Evolutionary conservation across 1,284 basidiomycete species (phyloP).

Genomic region (Pyrrhoderma lamaoense): DNA sequence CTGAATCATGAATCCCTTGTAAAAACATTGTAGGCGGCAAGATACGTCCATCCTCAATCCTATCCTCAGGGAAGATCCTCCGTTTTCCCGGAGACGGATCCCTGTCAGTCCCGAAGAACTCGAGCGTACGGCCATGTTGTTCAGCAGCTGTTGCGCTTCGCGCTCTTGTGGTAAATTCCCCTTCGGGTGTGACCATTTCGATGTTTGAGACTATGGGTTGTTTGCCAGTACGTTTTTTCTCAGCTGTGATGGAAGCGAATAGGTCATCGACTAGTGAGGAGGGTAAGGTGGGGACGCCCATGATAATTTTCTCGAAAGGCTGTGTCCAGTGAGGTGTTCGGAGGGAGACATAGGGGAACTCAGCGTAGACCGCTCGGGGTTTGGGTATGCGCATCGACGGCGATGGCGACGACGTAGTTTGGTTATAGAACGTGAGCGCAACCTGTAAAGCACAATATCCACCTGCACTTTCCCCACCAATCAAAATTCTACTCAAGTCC

Average conservation of each 20-base stretch:
- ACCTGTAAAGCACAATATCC: constrained; percentile 13
- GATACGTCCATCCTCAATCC: constrained; percentile 7
- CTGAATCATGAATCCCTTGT: constrained; percentile 8
- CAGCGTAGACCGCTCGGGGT: constrained; percentile 3
- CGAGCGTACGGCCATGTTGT: constrained; percentile 13
- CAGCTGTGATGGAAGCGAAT: constrained; percentile 4
- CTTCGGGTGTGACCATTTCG: not conserved
- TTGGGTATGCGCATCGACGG: not conserved
- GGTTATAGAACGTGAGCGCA: constrained; percentile 9
- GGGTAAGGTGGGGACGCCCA: constrained; percentile 3
- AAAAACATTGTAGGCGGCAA: constrained; percentile 10
- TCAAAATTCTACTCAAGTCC: constrained; percentile 4
- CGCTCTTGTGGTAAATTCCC: not conserved
- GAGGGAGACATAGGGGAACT: constrained; percentile 6
- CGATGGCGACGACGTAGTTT: not conserved
- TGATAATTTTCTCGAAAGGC: constrained; percentile 9
- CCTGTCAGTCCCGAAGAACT: constrained; percentile 8
- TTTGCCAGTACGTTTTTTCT: constrained; percentile 4
- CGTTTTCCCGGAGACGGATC: constrained; percentile 8
- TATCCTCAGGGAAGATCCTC: constrained; percentile 10
- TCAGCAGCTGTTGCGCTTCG: not conserved
- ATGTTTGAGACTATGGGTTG: constrained; percentile 7
- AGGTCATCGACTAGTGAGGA: constrained; percentile 8
- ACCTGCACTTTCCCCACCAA: constrained; percentile 12
- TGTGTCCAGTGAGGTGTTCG: constrained; percentile 9